Conservation (phyloP, 2,329 filamentous ascomycete species). For the Aspergillus awamori region DNA sequence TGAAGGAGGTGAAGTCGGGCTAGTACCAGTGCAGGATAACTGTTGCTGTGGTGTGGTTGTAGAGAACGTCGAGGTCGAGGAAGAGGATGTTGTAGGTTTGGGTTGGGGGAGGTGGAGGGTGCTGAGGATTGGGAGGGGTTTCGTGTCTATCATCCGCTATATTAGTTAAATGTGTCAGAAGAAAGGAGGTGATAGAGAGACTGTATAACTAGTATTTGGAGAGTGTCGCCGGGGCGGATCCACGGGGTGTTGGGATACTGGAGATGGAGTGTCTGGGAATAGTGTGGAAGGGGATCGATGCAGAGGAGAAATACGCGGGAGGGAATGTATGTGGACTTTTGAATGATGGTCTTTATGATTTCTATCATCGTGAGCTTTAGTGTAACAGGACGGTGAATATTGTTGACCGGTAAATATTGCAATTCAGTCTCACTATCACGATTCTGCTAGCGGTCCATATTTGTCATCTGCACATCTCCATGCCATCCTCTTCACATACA, state of each 20-base stretch:
- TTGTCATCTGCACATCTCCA: conserved; percentile 21
- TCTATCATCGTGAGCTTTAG: too few relatives aligned
- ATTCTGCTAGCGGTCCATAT: neutral
- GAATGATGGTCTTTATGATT: too few relatives aligned
- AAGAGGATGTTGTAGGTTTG: conserved; percentile 27
- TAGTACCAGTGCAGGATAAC: conserved; percentile 35
- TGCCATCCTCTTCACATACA: conserved; percentile 23
- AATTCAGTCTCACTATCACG: neutral
- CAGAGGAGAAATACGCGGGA: too few relatives aligned
- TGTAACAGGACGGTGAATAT: too few relatives aligned
- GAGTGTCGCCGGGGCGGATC: conserved; percentile 24
- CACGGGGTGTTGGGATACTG: conserved; percentile 23
- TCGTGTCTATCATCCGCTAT: neutral
- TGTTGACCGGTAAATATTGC: too few relatives aligned
- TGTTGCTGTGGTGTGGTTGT: conserved; percentile 16
- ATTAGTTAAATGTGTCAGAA: neutral
- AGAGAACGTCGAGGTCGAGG: conserved; percentile 29
- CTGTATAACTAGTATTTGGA: conserved; percentile 13
- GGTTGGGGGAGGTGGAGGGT: conserved; percentile 9
- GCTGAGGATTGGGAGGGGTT: conserved; percentile 23
- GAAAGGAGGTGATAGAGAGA: neutral
- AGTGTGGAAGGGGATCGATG: neutral
- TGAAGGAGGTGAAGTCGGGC: conserved; percentile 15
- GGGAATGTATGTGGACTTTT: too few relatives aligned
- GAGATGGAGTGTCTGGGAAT: conserved; percentile 17